Conservation (phyloP, 352 stramenopile genomes). For the Phytopythium kandeliae region DNA sequence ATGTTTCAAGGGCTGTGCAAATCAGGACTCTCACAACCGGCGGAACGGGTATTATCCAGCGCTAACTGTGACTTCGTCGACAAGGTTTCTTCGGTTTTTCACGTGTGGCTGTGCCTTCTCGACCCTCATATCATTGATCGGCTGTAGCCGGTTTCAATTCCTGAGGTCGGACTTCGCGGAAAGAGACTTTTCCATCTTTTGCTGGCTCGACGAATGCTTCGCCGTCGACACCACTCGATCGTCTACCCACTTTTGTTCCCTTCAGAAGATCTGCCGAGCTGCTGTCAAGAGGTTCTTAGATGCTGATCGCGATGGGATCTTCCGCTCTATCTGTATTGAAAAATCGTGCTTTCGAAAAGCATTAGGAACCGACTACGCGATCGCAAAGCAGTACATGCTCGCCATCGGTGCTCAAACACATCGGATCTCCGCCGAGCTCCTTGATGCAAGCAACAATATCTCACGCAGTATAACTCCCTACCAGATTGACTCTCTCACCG, state of each 20-base stretch:
- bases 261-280: background rate
- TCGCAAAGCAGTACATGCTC: slow-evolving; percentile 40
- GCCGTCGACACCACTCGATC: slow-evolving; percentile 23
- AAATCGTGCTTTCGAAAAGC: slow-evolving; percentile 29
- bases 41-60: background rate
- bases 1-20: slow-evolving; percentile 3
- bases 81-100: slow-evolving; percentile 6
- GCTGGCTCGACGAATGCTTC: slow-evolving; percentile 63
- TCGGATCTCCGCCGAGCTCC: slow-evolving; percentile 7
- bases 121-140: slow-evolving; percentile 15
- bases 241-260: background rate
- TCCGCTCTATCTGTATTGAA: slow-evolving; percentile 25
- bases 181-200: slow-evolving; percentile 16
- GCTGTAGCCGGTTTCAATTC: slow-evolving; percentile 10
- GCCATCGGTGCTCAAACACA: slow-evolving; percentile 11
- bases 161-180: slow-evolving; percentile 10
- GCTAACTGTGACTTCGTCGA: background rate
- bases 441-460: background rate
- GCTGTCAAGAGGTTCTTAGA: background rate
- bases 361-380: slow-evolving; percentile 17
- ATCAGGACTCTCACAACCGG: background rate
- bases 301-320: background rate
- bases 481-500: background rate
- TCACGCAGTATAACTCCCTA: background rate
- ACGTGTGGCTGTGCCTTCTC: slow-evolving; percentile 17